These are phyloP conservation scores for Stephanodiscus minutulus DNA, from an alignment of 108 stramenopile species.

Conservation along the genomic window DNA sequence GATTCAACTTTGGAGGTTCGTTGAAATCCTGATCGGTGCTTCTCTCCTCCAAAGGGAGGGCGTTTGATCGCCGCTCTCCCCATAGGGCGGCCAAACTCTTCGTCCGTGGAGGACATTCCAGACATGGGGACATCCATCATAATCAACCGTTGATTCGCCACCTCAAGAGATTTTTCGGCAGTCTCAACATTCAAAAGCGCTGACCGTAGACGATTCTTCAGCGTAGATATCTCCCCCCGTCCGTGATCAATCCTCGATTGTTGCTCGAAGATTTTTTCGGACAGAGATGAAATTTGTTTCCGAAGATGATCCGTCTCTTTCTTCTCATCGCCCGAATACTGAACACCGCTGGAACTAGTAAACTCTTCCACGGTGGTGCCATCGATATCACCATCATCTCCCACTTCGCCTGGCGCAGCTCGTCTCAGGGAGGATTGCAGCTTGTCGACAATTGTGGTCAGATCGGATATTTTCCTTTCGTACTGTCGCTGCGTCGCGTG, in stretches of 20 bases:
- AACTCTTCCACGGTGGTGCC: conserved; percentile 2
- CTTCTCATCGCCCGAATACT: conserved; percentile 52
- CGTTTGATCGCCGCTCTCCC: conserved; percentile 2
- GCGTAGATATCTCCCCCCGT: conserved; percentile 56
- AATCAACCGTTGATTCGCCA: conserved; percentile 43
- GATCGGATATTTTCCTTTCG: conserved; percentile 71
- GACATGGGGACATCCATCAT: conserved; percentile 34
- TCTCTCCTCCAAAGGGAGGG: conserved; percentile 20
- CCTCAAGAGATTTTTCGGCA: conserved; percentile 60
- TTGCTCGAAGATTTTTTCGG: conserved; percentile 73
- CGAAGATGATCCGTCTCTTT: conserved; percentile 44
- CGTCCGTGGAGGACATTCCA: conserved; percentile 45
- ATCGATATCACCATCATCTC: conserved; percentile 11
- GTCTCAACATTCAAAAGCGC: conserved; percentile 61
- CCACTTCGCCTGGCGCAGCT: conserved; percentile 13
- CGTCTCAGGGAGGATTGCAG: conserved; percentile 49
- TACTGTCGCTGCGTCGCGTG: conserved; percentile 62
- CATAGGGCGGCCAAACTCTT: conserved; percentile 29
- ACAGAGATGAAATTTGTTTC: conserved; percentile 63
- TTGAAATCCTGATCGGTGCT: conserved; percentile 11
- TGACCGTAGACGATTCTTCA: conserved; percentile 70
- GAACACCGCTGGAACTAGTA: conserved; percentile 17
- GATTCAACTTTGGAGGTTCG: conserved; percentile 48
- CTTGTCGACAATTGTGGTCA: conserved; percentile 53
- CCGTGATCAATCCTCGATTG: conserved; percentile 61